phyloP scores from a whole-genome alignment of 2,329 filamentous ascomycete genomes.

The Exophiala oligosperma region DNA sequence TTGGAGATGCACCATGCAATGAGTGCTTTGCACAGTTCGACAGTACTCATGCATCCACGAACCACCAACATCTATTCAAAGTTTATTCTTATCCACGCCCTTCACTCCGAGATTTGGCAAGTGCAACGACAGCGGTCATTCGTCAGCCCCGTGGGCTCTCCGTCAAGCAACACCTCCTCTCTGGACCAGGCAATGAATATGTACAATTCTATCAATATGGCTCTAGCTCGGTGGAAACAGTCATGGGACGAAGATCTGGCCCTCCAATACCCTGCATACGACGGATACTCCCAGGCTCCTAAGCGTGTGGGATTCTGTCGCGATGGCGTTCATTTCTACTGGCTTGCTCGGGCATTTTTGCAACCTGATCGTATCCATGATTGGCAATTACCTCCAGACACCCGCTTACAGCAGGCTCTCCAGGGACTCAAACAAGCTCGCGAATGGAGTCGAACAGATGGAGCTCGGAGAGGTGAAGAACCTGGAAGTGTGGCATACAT shows the following conservation, averaged over 20 bases:
- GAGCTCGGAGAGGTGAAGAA: conserved; percentile 65
- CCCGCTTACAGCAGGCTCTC: conserved; percentile 62
- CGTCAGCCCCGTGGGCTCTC: conserved; percentile 24
- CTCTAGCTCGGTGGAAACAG: conserved; percentile 70
- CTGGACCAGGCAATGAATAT: conserved; percentile 52
- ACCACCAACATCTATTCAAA: conserved; percentile 73
- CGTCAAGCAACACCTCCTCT: conserved; percentile 43
- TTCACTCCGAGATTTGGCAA: conserved; percentile 63
- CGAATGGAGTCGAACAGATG: conserved; percentile 62
- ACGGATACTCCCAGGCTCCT: conserved; percentile 34
- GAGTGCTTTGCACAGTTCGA: conserved; percentile 60
- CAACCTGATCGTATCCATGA: conserved; percentile 58
- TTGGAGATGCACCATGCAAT: conserved; percentile 64
- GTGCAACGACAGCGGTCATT: conserved; percentile 47
- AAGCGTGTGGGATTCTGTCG: conserved; percentile 68
- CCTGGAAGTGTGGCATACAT: conserved; percentile 68
- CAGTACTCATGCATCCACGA: conserved; percentile 61
- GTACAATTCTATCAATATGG: conserved; percentile 48
- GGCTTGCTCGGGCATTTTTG: conserved; percentile 66
- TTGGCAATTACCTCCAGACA: conserved; percentile 58
- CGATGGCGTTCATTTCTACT: conserved; percentile 73
- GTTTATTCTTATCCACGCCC: conserved; percentile 69
- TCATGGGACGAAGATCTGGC: conserved; percentile 71
- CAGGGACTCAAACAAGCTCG: conserved; percentile 61
- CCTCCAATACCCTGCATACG: conserved; percentile 61